Percentiles rank a stretch among this genome's conserved stretches.
phyloP scores from a whole-genome alignment of 768 basidiomycete species.

The Tylopilus subfusipes region DNA sequence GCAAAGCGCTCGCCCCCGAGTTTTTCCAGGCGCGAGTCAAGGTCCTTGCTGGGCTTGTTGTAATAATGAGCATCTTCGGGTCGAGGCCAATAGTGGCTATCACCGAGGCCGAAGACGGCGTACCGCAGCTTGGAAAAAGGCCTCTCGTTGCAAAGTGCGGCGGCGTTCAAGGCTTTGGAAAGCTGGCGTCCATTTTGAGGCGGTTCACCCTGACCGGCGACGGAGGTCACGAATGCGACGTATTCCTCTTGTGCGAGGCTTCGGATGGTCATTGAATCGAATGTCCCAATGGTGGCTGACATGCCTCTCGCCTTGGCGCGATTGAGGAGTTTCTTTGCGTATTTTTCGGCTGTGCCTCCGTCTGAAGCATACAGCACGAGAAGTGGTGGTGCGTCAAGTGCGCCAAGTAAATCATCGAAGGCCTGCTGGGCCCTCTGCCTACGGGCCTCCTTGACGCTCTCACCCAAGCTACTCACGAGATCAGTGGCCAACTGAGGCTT shows the following conservation, averaged over 20 bases:
- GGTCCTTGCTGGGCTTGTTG: conserved; percentile 93
- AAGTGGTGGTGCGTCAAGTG: conserved; percentile 86
- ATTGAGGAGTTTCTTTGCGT: conserved; percentile 80
- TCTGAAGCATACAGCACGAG: conserved; percentile 93
- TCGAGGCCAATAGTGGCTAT: conserved; percentile 99
- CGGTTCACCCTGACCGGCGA: conserved; percentile 95
- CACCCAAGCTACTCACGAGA: conserved; percentile 80
- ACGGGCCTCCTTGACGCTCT: conserved; percentile 79
- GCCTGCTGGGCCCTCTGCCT: conserved; percentile 77
- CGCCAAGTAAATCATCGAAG: conserved; percentile 77
- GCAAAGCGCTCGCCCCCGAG: conserved; percentile 78
- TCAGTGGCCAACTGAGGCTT: conserved; percentile 78
- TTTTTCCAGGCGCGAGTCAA: conserved; percentile 72
- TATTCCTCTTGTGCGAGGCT: conserved; percentile 69
- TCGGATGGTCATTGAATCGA: conserved; percentile 80
- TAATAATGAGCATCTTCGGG: conserved; percentile 97
- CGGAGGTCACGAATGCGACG: conserved; percentile 85
- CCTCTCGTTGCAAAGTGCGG: conserved; percentile 46
- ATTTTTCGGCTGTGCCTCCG: conserved; percentile 94
- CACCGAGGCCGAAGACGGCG: conserved; percentile 92
- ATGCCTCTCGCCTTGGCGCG: conserved; percentile 85
- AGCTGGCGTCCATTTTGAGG: conserved; percentile 94
- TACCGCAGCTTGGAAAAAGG: conserved; percentile 65
- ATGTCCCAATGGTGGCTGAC: conserved; percentile 63
- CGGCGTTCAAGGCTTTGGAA: conserved; percentile 79